A percentile compares a stretch with the other conserved stretches of the same genome.
Conservation (phyloP, 2,329 filamentous ascomycete genomes). For the Meredithiella fracta region DNA sequence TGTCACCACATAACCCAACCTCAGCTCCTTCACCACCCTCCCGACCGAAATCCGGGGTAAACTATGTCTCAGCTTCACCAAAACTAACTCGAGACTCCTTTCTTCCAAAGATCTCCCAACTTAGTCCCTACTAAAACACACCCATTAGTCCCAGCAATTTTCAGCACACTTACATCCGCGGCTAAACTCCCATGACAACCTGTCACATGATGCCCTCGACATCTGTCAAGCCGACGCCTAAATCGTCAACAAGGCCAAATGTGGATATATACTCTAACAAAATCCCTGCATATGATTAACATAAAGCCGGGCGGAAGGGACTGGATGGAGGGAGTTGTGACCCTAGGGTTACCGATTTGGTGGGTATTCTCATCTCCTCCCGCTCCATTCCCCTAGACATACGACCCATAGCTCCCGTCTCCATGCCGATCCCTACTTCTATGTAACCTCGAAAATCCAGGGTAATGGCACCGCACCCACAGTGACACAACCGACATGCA, state of each 20-base stretch:
- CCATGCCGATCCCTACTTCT: neutral
- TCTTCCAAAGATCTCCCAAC: too few relatives aligned
- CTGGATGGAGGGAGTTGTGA: neutral
- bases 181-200: neutral
- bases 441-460: neutral
- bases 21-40: neutral
- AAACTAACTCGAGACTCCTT: too few relatives aligned
- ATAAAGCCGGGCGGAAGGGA: neutral
- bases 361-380: neutral
- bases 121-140: neutral
- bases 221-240: too few relatives aligned
- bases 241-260: too few relatives aligned
- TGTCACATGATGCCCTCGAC: neutral
- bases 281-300: neutral
- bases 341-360: neutral
- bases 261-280: too few relatives aligned
- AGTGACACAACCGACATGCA: neutral
- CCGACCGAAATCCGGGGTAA: neutral
- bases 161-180: neutral
- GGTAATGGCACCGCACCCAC: neutral
- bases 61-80: too few relatives aligned
- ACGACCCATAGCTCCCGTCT: too few relatives aligned
- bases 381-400: neutral
- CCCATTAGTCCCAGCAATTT: neutral
- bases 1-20: too few relatives aligned